These are phyloP conservation scores for Scheffersomyces cryptocercus DNA, from an alignment of 1,139 yeast genomes.

Conservation along the genomic window DNA sequence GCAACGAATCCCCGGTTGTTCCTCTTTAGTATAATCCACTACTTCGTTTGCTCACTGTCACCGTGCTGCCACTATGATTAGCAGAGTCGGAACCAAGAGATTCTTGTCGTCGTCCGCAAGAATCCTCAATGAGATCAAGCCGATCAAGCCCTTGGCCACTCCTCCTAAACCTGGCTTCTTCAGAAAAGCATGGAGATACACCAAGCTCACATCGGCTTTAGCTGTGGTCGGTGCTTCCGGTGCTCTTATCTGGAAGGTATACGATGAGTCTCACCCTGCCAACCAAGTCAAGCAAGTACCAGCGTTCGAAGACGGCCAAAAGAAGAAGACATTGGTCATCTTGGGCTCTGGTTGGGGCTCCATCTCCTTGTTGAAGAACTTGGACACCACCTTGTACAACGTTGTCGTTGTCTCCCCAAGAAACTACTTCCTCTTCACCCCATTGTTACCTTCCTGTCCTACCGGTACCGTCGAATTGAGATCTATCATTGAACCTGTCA, in stretches of 20 bases:
- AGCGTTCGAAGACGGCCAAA: slow-evolving; percentile 64
- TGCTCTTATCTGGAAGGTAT: slow-evolving; percentile 56
- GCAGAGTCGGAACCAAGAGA: slow-evolving; percentile 15
- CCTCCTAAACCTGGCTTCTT: slow-evolving; percentile 17
- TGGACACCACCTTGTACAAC: slow-evolving; percentile 84
- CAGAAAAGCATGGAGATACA: slow-evolving; percentile 28
- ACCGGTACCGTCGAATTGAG: slow-evolving; percentile 91
- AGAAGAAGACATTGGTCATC: slow-evolving; percentile 84
- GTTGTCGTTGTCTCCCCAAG: slow-evolving; percentile 91
- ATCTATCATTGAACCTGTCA: slow-evolving; percentile 85
- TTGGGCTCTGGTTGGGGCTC: slow-evolving; percentile 97
- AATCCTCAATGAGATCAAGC: slow-evolving; percentile 8
- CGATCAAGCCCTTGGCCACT: slow-evolving; percentile 7
- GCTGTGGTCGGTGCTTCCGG: slow-evolving; percentile 41
- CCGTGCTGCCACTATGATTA: not conserved
- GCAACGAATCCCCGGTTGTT: no score
- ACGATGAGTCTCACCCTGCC: slow-evolving; percentile 62
- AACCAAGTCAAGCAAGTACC: slow-evolving; percentile 52
- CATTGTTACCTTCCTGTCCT: slow-evolving; percentile 89
- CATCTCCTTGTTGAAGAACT: slow-evolving; percentile 73
- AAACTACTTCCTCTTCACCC: slow-evolving; percentile 92
- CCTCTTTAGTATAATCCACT: not conserved
- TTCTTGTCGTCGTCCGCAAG: slow-evolving; percentile 17
- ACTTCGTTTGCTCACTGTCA: not conserved
- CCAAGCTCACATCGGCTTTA: slow-evolving; percentile 29